These are phyloP conservation scores for Malus hybrid DNA, from an alignment of 331 rosid species.

Conservation along the genomic window DNA sequence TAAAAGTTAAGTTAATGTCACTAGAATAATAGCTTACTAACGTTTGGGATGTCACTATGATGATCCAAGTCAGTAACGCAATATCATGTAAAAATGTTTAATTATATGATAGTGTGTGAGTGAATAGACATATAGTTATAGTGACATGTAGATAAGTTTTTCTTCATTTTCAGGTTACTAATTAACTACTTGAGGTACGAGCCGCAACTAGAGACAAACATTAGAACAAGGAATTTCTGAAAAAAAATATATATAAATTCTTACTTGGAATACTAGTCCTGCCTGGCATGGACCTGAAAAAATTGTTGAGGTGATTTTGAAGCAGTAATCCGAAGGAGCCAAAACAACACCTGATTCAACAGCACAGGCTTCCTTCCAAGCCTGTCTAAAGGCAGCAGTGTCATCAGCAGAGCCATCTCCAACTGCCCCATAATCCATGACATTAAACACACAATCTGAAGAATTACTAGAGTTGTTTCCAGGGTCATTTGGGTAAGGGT, in stretches of 20 bases:
- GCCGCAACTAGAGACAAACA: neutral
- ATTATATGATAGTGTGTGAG: neutral
- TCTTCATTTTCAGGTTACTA: neutral
- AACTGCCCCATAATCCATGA: conserved; percentile 62
- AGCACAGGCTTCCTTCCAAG: conserved; percentile 93
- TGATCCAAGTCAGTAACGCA: neutral
- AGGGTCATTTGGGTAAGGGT: conserved; percentile 63
- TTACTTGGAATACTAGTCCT: conserved; percentile 85
- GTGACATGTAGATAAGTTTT: neutral
- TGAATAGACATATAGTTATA: neutral
- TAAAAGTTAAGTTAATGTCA: too few species aligned
- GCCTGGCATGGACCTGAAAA: conserved; percentile 94
- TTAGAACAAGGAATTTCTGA: neutral
- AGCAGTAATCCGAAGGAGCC: conserved; percentile 44
- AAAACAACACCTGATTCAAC: conserved; percentile 65
- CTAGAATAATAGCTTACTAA: neutral
- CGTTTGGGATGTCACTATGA: neutral
- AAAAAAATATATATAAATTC: neutral
- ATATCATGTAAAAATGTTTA: neutral
- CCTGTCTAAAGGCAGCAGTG: conserved; percentile 61
- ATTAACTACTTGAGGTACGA: neutral
- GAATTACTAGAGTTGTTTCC: conserved; percentile 19
- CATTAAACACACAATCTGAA: conserved; percentile 45
- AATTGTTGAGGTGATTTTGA: conserved; percentile 77
- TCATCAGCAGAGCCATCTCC: conserved; percentile 90